Evolutionary conservation across 257 asterid genomes (phyloP), one percentile per base, ranked within the genome.

Genomic region (Rubia yunnanensis): DNA sequence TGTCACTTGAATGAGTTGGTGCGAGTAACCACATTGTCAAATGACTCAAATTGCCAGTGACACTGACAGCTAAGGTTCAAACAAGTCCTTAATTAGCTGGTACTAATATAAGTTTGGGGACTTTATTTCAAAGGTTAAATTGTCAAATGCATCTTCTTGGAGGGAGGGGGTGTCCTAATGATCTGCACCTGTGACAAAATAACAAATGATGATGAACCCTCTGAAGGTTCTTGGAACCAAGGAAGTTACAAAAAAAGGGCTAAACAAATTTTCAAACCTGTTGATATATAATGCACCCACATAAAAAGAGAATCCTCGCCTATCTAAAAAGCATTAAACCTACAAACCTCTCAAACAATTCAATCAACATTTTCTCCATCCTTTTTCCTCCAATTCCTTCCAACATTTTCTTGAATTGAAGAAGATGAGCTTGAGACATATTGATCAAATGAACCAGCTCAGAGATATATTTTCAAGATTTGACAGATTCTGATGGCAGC

Each of bases 401-500:
- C 10, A 24, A 7, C 57, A 20, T 50, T 41, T n/a, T 22, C 2
- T 15, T 27, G 7, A 36, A 15, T 7, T 56, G 34, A 54, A 59
- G 50, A 60, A 67, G 7, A 76, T 71, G 81, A 36, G 71, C 5
- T 39, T 50, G 72, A 56, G 72, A 46, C 73, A 80, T 56, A 66
- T 84, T 48, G 89, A 86, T 57, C 92, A 86, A 66, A 75, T 86
- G 22, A 70, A 76, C 10, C 94, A 86, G 78, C 82, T 91, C 7
- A 70, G 80, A 70, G 78, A 78, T 44, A 88, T 91, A 74, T 91
- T 91, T 80, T 69, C 81, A 64, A 85, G 94, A 44, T 88, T 92
- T 74, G 98, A 88, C 85, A 88, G 95, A 92, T 81, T 82, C 82
- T 60, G 98, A 92, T 82, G 96, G 96, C 69, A 92, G 98, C 84